Conservation (phyloP, 1,284 basidiomycete genomes). For the Puccinia horiana region DNA sequence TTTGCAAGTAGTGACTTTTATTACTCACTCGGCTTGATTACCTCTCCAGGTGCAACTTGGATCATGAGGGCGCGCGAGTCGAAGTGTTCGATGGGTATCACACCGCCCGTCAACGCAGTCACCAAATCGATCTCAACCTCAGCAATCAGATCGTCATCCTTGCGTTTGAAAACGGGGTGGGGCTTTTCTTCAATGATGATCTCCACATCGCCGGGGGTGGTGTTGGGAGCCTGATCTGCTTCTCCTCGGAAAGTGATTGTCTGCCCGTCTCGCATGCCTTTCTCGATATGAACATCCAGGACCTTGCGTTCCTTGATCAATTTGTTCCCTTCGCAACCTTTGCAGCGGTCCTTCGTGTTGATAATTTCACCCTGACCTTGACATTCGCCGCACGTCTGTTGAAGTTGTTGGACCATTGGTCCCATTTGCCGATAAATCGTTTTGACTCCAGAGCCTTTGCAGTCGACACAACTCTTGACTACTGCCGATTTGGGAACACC, state of each 20-base stretch:
- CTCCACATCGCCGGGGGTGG: slow-evolving; percentile 90
- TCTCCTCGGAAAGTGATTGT: slow-evolving; percentile 93
- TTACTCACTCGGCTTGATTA: slow-evolving; percentile 82
- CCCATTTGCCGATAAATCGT: slow-evolving; percentile 93
- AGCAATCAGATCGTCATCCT: slow-evolving; percentile 85
- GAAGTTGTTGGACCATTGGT: slow-evolving; percentile 99
- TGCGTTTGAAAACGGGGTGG: slow-evolving; percentile 85
- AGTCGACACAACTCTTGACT: slow-evolving; percentile 75
- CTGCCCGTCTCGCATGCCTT: slow-evolving; percentile 98
- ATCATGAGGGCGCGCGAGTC: slow-evolving; percentile 88
- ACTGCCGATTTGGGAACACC: slow-evolving; percentile 92
- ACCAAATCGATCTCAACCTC: slow-evolving; percentile 90
- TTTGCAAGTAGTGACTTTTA: not conserved
- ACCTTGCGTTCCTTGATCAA: slow-evolving; percentile 92
- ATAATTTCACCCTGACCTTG: slow-evolving; percentile 88
- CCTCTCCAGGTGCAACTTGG: slow-evolving; percentile 79
- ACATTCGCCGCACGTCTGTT: slow-evolving; percentile 91
- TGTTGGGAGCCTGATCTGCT: slow-evolving; percentile 89
- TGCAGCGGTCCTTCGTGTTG: slow-evolving; percentile 90
- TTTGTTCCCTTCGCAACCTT: slow-evolving; percentile 93
- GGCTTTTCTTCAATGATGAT: slow-evolving; percentile 96
- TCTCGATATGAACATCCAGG: slow-evolving; percentile 98
- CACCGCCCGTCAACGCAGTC: slow-evolving; percentile 89
- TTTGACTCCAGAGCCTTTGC: slow-evolving; percentile 88
- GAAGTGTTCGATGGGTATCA: slow-evolving; percentile 86